phyloP scores from a whole-genome alignment of 306 rosid genomes.

The Rosa persica region DNA sequence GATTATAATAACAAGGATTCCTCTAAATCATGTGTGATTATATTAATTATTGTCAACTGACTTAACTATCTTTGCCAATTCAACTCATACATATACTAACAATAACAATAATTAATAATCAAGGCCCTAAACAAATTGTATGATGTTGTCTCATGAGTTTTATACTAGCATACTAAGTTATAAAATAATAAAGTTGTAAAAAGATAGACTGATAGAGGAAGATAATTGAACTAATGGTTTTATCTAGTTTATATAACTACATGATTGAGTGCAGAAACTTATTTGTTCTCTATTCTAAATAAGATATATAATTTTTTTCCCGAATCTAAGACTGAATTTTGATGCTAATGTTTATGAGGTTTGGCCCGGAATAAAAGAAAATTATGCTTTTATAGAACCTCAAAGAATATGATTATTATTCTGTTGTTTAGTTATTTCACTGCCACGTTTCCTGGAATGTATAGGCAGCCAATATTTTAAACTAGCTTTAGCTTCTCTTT shows the following conservation, averaged over 20 bases:
- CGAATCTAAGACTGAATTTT: conserved; percentile 29
- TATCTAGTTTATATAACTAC: no score
- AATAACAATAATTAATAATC: neutral
- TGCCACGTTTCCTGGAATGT: conserved; percentile 35
- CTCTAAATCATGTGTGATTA: conserved; percentile 18
- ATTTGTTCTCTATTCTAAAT: conserved; percentile 18
- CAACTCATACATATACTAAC: conserved; percentile 12
- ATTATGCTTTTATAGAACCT: conserved; percentile 40
- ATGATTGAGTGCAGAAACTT: no score
- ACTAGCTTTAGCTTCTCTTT: conserved; percentile 27
- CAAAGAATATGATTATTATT: conserved; percentile 47
- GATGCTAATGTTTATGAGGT: conserved; percentile 33
- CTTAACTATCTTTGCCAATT: neutral
- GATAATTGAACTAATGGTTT: neutral
- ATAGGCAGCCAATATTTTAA: conserved; percentile 28
- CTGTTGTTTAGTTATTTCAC: conserved; percentile 49
- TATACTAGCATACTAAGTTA: neutral
- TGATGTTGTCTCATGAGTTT: neutral
- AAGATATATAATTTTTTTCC: conserved; percentile 20
- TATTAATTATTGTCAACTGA: conserved; percentile 16
- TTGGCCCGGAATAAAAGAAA: conserved; percentile 32
- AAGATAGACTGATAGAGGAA: neutral
- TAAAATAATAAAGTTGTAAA: neutral
- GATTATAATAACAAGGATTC: conserved; percentile 24
- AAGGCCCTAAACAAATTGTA: conserved; percentile 1